Conservation (phyloP, 768 basidiomycete genomes). For the Leccinum barrowsii region DNA sequence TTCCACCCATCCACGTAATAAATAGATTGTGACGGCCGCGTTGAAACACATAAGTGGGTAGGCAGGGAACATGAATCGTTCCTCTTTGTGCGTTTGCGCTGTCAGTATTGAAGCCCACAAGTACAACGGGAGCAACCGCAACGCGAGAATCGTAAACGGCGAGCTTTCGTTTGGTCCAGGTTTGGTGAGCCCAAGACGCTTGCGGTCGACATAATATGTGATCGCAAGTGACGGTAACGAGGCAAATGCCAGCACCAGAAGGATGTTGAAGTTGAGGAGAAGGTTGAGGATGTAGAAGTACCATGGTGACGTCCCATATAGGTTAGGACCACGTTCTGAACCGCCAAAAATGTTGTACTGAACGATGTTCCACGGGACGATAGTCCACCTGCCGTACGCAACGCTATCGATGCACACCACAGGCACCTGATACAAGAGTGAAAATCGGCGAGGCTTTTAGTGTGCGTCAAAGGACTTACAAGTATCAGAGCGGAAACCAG, state of each 20-base stretch:
- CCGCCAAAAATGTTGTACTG: constrained; percentile 90
- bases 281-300: constrained; percentile 87
- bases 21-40: constrained; percentile 83
- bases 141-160: constrained; percentile 69
- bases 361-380: constrained; percentile 93
- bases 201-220: constrained; percentile 72
- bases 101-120: constrained; percentile 84
- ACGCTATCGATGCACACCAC: constrained; percentile 79
- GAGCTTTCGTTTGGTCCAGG: constrained; percentile 62
- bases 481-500: constrained; percentile 57
- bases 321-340: constrained; percentile 74
- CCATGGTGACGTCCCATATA: constrained; percentile 91
- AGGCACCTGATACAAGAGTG: constrained; percentile 60
- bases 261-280: constrained; percentile 89
- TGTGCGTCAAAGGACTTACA: constrained; percentile 38
- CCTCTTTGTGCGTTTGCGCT: constrained; percentile 91
- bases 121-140: constrained; percentile 87
- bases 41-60: constrained; percentile 94
- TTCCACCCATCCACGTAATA: constrained; percentile 87
- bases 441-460: background rate
- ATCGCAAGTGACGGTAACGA: constrained; percentile 76
- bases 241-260: constrained; percentile 74
- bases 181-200: constrained; percentile 60
- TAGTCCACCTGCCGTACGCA: constrained; percentile 73
- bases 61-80: constrained; percentile 96